Percentiles rank a stretch among this genome's conserved stretches.
phyloP scores from a whole-genome alignment of 768 basidiomycete genomes.

The Auriscalpium orientale region DNA sequence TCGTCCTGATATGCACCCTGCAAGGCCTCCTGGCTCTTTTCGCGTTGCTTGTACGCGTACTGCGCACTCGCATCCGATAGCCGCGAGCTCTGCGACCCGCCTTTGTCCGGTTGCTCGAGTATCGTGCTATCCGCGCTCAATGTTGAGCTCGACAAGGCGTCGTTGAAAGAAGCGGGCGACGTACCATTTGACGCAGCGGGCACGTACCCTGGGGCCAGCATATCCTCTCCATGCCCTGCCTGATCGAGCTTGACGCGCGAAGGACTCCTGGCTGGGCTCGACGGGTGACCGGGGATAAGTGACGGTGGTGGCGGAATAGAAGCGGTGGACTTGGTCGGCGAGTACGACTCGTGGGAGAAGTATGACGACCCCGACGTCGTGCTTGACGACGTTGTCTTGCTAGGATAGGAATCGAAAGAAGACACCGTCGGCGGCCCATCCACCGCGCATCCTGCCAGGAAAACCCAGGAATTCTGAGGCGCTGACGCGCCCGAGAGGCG shows the following conservation, averaged over 20 bases:
- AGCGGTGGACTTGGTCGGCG: not conserved
- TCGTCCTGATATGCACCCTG: slow-evolving; percentile 32
- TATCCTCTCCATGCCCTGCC: not conserved
- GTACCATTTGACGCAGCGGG: not conserved
- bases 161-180: not conserved
- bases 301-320: not conserved
- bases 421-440: slow-evolving; percentile 1
- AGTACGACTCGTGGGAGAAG: not conserved
- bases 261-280: not conserved
- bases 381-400: not conserved
- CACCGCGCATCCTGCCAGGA: slow-evolving; percentile 5
- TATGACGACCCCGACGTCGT: not conserved
- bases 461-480: slow-evolving; percentile 20
- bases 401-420: slow-evolving; percentile 2
- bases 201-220: not conserved
- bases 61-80: not conserved
- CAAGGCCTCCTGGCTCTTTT: slow-evolving; percentile 27
- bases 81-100: not conserved
- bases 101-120: not conserved
- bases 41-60: not conserved
- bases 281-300: not conserved
- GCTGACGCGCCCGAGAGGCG: slow-evolving; percentile 22
- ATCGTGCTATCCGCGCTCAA: slow-evolving; percentile 2
- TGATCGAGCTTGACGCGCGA: not conserved
- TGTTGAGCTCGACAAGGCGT: not conserved